Percentiles rank a stretch among this genome's conserved stretches.
Evolutionary conservation across 345 rosid species (phyloP).

Genomic region (Laguncularia racemosa): DNA sequence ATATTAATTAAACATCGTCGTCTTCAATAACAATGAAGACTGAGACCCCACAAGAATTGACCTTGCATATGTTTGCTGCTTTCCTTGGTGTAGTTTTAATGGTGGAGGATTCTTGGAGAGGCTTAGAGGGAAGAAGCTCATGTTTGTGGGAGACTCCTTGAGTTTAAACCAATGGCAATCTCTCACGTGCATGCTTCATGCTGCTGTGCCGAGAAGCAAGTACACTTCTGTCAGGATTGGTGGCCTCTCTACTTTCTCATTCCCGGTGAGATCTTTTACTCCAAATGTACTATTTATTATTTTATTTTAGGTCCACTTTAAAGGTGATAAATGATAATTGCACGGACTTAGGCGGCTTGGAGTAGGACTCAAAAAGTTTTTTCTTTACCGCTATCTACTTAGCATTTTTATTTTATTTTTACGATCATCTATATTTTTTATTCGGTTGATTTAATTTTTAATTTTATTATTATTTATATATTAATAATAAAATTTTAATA

Average conservation of each 20-base stretch:
- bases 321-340: too few relatives aligned
- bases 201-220: constrained; percentile 15
- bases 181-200: constrained; percentile 38
- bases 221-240: constrained; percentile 11
- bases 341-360: too few relatives aligned
- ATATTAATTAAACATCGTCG: not conserved
- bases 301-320: too few relatives aligned
- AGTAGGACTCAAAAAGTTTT: too few relatives aligned
- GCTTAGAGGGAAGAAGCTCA: constrained; percentile 30
- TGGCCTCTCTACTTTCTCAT: constrained; percentile 20
- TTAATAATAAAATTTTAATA: too few relatives aligned
- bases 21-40: too few relatives aligned
- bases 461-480: too few relatives aligned
- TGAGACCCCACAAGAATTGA: not conserved
- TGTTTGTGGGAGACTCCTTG: constrained; percentile 51
- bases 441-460: too few relatives aligned
- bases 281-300: too few relatives aligned
- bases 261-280: constrained; percentile 21
- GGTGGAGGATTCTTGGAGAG: constrained; percentile 24
- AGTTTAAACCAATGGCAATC: constrained; percentile 46
- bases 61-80: not conserved
- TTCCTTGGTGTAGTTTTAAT: constrained; percentile 20
- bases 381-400: too few relatives aligned
- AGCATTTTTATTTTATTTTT: too few relatives aligned
- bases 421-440: too few relatives aligned